Evolutionary conservation across 2,329 filamentous ascomycete species (phyloP).

Genomic region (Acrocalymma vagum): DNA sequence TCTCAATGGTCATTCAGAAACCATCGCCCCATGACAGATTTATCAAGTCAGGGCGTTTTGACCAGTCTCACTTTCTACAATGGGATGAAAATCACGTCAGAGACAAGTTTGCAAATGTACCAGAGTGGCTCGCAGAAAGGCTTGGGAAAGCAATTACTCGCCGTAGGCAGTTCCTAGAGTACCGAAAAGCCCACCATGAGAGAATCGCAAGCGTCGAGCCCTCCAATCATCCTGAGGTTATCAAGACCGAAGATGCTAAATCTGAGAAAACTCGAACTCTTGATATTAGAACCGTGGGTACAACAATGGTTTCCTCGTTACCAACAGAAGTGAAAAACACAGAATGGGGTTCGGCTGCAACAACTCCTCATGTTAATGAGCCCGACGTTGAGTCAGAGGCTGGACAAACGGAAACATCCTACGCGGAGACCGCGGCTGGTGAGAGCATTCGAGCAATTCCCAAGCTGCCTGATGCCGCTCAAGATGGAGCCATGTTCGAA

Average conservation of each 20-base stretch:
- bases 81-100: constrained; percentile 4
- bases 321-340: background rate
- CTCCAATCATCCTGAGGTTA: background rate
- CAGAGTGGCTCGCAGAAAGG: constrained; percentile 4
- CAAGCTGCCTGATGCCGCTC: constrained; percentile 1
- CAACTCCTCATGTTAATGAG: background rate
- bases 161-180: constrained; percentile 5
- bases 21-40: constrained; percentile 7
- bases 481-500: constrained; percentile 4
- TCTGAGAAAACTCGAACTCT: no score
- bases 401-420: constrained; percentile 2
- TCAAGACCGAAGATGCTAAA: background rate
- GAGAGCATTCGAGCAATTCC: background rate
- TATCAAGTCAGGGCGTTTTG: constrained; percentile 6
- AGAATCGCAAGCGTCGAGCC: background rate
- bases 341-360: background rate
- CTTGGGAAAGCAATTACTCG: constrained; percentile 10
- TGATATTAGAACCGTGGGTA: no score
- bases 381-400: background rate
- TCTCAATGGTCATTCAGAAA: constrained; percentile 8
- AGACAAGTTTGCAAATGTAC: constrained; percentile 5
- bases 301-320: background rate
- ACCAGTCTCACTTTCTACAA: constrained; percentile 4
- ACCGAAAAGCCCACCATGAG: constrained; percentile 3
- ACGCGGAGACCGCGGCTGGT: constrained; percentile 1